Evolutionary conservation across 1,284 basidiomycete genomes (phyloP).

Genomic region (Termitomyces sp.): DNA sequence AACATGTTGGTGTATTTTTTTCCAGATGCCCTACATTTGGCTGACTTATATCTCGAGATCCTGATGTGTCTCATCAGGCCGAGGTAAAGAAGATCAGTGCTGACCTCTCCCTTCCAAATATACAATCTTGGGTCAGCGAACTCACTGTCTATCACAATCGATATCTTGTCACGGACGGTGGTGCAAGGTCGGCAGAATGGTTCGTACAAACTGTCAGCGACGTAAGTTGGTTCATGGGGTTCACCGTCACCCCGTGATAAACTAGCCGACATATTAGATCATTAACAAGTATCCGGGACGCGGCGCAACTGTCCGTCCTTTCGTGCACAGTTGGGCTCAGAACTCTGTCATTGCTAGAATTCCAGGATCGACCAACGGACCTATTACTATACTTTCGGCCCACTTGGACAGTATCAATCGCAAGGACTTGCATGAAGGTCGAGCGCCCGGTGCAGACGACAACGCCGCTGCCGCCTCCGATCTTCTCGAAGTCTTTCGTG

Average conservation of each 20-base stretch:
- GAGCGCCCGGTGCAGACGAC: conserved; percentile 64
- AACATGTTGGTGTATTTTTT: conserved; percentile 21
- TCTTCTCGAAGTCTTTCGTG: conserved; percentile 56
- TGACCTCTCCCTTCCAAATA: conserved; percentile 34
- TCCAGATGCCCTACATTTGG: background rate
- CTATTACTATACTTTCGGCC: conserved; percentile 53
- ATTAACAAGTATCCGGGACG: conserved; percentile 7
- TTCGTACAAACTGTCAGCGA: conserved; percentile 30
- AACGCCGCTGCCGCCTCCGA: conserved; percentile 68
- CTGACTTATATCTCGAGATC: conserved; percentile 20
- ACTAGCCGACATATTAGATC: conserved; percentile 1
- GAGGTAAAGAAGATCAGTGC: conserved; percentile 31
- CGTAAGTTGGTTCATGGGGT: conserved; percentile 16
- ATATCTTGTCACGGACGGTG: conserved; percentile 36
- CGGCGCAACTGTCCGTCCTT: conserved; percentile 28
- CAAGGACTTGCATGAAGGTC: conserved; percentile 31
- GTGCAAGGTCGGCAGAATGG: conserved; percentile 34
- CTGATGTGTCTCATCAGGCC: conserved; percentile 32
- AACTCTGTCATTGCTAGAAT: conserved; percentile 58
- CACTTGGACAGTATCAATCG: conserved; percentile 64
- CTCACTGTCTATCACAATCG: conserved; percentile 41
- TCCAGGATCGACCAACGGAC: conserved; percentile 31
- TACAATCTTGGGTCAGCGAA: conserved; percentile 31
- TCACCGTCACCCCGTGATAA: background rate
- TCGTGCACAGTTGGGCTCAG: conserved; percentile 61